Percentiles rank a stretch among this genome's conserved stretches.
Evolutionary conservation across 2,329 filamentous ascomycete species (phyloP).

Genomic region (Blumeriella jaapii): DNA sequence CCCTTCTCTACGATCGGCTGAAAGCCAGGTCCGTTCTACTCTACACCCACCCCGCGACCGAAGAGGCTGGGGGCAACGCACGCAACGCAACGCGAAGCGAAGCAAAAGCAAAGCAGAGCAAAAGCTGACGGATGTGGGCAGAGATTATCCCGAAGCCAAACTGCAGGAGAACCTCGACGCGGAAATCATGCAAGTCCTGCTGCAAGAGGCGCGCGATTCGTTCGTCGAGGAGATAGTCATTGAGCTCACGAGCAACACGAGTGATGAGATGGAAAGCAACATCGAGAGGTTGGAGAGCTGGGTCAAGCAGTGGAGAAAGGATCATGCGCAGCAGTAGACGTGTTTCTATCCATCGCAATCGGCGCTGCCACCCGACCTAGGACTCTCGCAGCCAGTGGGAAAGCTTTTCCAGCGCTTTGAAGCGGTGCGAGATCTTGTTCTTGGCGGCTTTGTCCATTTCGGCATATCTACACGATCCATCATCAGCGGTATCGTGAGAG

Average conservation of each 20-base stretch:
- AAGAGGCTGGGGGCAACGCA: no score
- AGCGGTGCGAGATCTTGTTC: conserved; percentile 89
- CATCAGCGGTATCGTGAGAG: conserved; percentile 8
- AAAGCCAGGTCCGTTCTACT: conserved; percentile 45
- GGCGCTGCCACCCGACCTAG: conserved; percentile 5
- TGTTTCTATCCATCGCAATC: no score
- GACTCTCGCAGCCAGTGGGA: conserved; percentile 56
- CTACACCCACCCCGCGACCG: background rate
- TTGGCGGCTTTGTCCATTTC: conserved; percentile 86
- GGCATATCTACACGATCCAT: conserved; percentile 52
- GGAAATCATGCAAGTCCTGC: conserved; percentile 92
- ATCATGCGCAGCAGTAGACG: conserved; percentile 34
- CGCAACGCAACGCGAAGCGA: no score
- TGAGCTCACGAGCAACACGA: conserved; percentile 70
- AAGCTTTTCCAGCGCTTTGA: conserved; percentile 76
- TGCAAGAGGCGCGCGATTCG: conserved; percentile 79
- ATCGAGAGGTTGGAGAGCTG: conserved; percentile 73
- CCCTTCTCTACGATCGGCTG: conserved; percentile 73
- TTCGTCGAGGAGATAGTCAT: conserved; percentile 84
- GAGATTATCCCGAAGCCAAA: conserved; percentile 75
- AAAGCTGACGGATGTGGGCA: conserved; percentile 24
- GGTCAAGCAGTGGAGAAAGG: conserved; percentile 70
- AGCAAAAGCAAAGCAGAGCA: background rate
- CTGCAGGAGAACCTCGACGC: conserved; percentile 93
- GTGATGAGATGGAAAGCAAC: conserved; percentile 81